Evolutionary conservation across 2,329 filamentous ascomycete genomes (phyloP).

Genomic region (Xylariaceae sp.): DNA sequence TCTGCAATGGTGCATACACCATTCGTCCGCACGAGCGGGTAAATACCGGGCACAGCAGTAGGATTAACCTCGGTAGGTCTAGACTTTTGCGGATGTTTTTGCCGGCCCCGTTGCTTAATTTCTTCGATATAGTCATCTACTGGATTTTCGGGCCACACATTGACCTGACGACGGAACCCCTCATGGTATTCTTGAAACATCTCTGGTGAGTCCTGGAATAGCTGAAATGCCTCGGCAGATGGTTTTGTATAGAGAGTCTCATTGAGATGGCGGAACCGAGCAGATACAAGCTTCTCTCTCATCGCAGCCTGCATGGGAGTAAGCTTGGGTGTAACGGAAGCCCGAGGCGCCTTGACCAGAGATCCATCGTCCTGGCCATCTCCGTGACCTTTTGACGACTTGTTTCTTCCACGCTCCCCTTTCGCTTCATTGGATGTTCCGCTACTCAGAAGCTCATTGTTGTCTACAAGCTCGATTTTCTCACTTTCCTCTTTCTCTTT

Average conservation of each 20-base stretch:
- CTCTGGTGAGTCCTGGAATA: slow-evolving; percentile 81
- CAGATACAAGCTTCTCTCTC: slow-evolving; percentile 90
- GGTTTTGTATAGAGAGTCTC: slow-evolving; percentile 93
- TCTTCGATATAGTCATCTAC: slow-evolving; percentile 79
- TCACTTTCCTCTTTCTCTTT: slow-evolving; percentile 20
- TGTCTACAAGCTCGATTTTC: slow-evolving; percentile 6
- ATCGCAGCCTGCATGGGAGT: slow-evolving; percentile 92
- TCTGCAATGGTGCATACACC: slow-evolving; percentile 79
- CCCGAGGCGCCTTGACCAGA: slow-evolving; percentile 21
- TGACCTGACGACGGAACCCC: slow-evolving; percentile 91
- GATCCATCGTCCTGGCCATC: slow-evolving; percentile 9
- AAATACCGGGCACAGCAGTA: slow-evolving; percentile 29
- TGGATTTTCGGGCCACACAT: slow-evolving; percentile 94
- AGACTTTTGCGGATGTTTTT: slow-evolving; percentile 35
- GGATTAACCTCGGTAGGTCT: slow-evolving; percentile 11
- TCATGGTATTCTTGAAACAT: slow-evolving; percentile 97
- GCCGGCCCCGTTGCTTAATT: slow-evolving; percentile 63
- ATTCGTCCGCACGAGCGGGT: slow-evolving; percentile 65
- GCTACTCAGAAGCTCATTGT: slow-evolving; percentile 15
- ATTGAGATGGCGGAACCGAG: slow-evolving; percentile 95
- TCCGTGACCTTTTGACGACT: slow-evolving; percentile 24
- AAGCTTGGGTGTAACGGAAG: slow-evolving; percentile 53
- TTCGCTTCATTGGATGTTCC: slow-evolving; percentile 33
- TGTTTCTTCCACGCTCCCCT: slow-evolving; percentile 34
- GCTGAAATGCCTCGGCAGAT: slow-evolving; percentile 73